Base-by-base conservation (phyloP, 805 yeast genomes). In the Yamadazyma nakazawae region DNA sequence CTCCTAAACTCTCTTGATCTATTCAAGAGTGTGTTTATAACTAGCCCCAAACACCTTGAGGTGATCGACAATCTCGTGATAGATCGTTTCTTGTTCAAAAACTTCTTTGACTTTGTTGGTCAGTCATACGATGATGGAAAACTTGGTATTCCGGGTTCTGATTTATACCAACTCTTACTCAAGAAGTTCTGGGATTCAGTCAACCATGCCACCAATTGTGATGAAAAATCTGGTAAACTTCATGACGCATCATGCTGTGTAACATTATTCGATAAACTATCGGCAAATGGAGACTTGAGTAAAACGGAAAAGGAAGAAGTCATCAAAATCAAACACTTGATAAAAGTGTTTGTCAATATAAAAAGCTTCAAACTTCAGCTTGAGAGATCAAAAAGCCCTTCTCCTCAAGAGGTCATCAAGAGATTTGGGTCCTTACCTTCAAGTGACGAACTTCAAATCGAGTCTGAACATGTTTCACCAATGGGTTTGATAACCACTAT, bases 401-500 rank as follows among this genome's bases (percentile, higher is more conserved):
- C 68, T 35, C 80, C 81, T 3, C 46, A 54, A 2, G 66, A 68
- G 39, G 51, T 77, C 2, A 35, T 74, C 11, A 60, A 59, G 9
- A 58, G 61, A 34, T 59, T 54, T 43, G 56, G 60, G 4, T 46
- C 47, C 4, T 32, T 48, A 16, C 52, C 58, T 10, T 14, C 49
- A 4, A 40, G 32, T 11, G 54, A 53, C 21, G 55, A 49, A 34
- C 40, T 50, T 16, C 44, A 44, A 16, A 44, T 41, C 7, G 49
- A 42, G 40, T 10, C 40, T 13, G 54, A 46, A 16, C 18, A 39
- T 30, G 51, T 54, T 2, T 57, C 70, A 13, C 69, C 75, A 1
- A 51, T 68, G 25, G 62, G 59, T 1, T 50, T 80, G 26, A 62
- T 78, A 0, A 64, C 74, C 8, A 57, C 64, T 18, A 61, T 80